phyloP scores from a whole-genome alignment of 225 moss, liverwort and hornwort species.

The Bryoerythrophyllum caledonicum region DNA sequence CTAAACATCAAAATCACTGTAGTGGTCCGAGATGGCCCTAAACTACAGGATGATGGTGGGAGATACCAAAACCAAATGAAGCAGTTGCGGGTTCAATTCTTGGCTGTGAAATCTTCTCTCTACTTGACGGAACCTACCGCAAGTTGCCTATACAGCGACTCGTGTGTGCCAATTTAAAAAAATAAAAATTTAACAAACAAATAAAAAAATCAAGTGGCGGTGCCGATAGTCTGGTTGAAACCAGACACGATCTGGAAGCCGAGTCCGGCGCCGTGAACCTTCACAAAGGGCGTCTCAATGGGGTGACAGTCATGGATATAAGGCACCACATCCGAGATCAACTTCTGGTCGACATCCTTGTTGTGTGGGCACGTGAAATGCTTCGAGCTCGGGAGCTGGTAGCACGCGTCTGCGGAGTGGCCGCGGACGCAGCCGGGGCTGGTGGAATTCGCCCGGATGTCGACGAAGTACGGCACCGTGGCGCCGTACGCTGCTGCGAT shows the following conservation, averaged over 20 bases:
- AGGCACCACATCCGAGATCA: constrained; percentile 30
- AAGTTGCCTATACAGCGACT: too few relatives aligned
- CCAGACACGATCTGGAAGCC: constrained; percentile 28
- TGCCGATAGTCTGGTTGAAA: not conserved
- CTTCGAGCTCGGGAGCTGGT: constrained; percentile 35
- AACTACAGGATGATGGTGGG: too few relatives aligned
- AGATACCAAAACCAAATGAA: too few relatives aligned
- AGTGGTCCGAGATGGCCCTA: too few relatives aligned
- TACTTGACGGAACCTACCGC: too few relatives aligned
- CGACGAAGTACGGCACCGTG: constrained; percentile 54
- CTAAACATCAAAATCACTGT: too few relatives aligned
- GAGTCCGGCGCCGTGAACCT: constrained; percentile 28
- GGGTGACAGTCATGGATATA: constrained; percentile 30
- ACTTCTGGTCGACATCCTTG: constrained; percentile 7
- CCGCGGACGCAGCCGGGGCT: constrained; percentile 29
- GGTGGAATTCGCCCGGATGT: constrained; percentile 15
- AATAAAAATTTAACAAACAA: too few relatives aligned
- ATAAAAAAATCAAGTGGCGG: not conserved
- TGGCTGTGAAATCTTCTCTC: too few relatives aligned
- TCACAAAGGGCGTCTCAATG: constrained; percentile 22
- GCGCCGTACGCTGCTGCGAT: constrained; percentile 57
- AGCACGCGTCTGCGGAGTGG: constrained; percentile 27
- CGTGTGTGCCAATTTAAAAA: too few relatives aligned
- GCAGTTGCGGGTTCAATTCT: too few relatives aligned
- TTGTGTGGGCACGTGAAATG: constrained; percentile 27